Base-by-base conservation (phyloP, 208 protist species). In the Trypanosoma melophagium region DNA sequence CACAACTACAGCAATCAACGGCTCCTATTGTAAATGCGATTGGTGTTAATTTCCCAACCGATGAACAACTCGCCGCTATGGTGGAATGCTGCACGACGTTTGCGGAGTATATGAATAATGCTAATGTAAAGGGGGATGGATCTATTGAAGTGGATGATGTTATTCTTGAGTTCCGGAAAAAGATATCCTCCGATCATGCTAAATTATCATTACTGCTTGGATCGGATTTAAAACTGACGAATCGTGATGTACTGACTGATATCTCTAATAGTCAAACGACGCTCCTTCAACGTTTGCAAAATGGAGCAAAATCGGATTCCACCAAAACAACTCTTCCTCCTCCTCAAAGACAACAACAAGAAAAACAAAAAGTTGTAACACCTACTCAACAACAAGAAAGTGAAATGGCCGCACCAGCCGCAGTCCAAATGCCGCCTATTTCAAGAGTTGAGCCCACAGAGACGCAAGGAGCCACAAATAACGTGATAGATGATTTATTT, bases 71-170 rank as follows among this genome's bases (percentile, higher is more conserved):
- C 19, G 69, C 84, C 1, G 69, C 69, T 14, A 95, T 95, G 89
- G 76, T 95, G 21, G 89, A 95, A 22, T 76, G 71, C 19, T 93
- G 86, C 68, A 76, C 88, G 45, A 76, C 83, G 21, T 77, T 95
- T 49, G 81, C 86, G 40, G 89, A 95, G 81, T 93, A 92, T 67
- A 64, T 92, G 12, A 76, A 83, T 60, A 89, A 89, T 60, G 71
- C 75, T 9, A 78, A 75, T 44, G 66, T 77, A 53, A 47, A 74
- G 28, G 38, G 56, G 10, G 77, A 86, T 13, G 77, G 71, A 28
- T 66, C 58, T 8, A 60, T 89, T 12, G 28, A 49, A 12, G 50
- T 55, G 22, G 86, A 95, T 60, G 86, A 92, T 22, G 77, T 95
- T 52, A 71, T 92, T 51, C 35, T 60, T 24, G 76, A 80, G 19